Evolutionary conservation across 768 basidiomycete genomes (phyloP).

Genomic region (Russula abietina): DNA sequence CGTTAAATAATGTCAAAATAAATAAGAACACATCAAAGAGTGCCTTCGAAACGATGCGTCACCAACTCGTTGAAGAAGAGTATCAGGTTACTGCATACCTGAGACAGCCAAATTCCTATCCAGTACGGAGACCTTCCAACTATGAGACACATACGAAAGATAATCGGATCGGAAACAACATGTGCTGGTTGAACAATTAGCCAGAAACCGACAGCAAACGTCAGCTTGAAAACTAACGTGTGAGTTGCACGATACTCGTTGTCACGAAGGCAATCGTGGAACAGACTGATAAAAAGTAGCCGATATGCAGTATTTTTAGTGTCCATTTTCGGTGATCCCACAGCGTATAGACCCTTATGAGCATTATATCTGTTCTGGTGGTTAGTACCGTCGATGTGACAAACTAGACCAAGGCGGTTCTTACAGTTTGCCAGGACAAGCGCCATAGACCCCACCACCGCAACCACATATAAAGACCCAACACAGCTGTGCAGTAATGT

Average conservation of each 20-base stretch:
- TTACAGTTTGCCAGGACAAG: conserved; percentile 29
- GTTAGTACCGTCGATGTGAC: conserved; percentile 20
- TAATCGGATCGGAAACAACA: background rate
- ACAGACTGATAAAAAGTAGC: conserved; percentile 11
- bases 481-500: conserved; percentile 6
- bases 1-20: conserved; percentile 33
- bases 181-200: conserved; percentile 8
- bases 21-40: conserved; percentile 36
- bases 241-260: conserved; percentile 3
- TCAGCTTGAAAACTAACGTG: conserved; percentile 2
- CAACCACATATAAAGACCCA: conserved; percentile 9
- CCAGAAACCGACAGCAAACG: background rate
- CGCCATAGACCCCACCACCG: conserved; percentile 29
- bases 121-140: conserved; percentile 6
- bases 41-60: conserved; percentile 27
- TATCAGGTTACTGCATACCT: conserved; percentile 27
- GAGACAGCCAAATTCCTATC: conserved; percentile 33
- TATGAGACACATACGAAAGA: conserved; percentile 22
- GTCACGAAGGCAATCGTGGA: conserved; percentile 11
- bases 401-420: conserved; percentile 23
- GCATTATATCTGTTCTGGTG: conserved; percentile 33
- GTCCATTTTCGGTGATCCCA: conserved; percentile 35
- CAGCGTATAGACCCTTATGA: conserved; percentile 34
- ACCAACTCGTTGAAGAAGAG: background rate
- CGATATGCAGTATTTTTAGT: background rate